Evolutionary conservation across 495 filamentous ascomycete genomes (phyloP), one percentile per base, ranked within the genome.

Genomic region (Elaphomyces granulatus): DNA sequence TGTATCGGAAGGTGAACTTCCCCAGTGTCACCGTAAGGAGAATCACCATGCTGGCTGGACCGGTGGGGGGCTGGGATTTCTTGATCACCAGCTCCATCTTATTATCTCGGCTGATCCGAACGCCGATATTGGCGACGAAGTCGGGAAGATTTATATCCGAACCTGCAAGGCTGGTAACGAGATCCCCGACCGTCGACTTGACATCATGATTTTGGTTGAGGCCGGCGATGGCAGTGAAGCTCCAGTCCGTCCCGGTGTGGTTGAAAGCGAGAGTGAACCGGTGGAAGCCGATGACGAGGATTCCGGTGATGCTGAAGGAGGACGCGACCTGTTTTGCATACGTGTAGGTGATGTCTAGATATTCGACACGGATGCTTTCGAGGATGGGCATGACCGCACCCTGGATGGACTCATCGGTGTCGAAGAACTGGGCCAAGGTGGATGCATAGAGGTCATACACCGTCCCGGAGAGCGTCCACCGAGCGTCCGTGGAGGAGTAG

Each of bases 341-440:
- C 8, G 21, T 44, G 37, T 57, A 57, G 7, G n/a, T 32, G 10
- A 57, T n/a, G 20, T 19, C 36, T 0, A 56, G 35, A 3, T 34
- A 3, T 3, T 30, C 8, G 7, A 56, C 20, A 10, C 37, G 35
- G 12, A 56, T 35, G 3, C 37, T 30, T 15, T 48, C 52, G 1
- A 55, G 38, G n/a, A 44, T 23, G 3, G 40, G 31, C 26, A 36
- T 21, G 8, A 49, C 42, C 2, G 31, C 43, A 16, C 38, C 50
- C 3, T 14, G 7, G 12, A 31, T n/a, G n/a, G n/a, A n/a, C n/a
- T n/a, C 35, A 14, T 38, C 36, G 1, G 17, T 7, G 15, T 47
- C 44, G 15, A 52, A 47, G 47, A 52, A 50, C 23, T 28, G 12
- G 6, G 12, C 23, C 23, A 28, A 6, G 6, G 23, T 28, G 12